Evolutionary conservation across 345 rosid species (phyloP), one percentile per base, ranked within the genome.

Genomic region (Garcia nutans): DNA sequence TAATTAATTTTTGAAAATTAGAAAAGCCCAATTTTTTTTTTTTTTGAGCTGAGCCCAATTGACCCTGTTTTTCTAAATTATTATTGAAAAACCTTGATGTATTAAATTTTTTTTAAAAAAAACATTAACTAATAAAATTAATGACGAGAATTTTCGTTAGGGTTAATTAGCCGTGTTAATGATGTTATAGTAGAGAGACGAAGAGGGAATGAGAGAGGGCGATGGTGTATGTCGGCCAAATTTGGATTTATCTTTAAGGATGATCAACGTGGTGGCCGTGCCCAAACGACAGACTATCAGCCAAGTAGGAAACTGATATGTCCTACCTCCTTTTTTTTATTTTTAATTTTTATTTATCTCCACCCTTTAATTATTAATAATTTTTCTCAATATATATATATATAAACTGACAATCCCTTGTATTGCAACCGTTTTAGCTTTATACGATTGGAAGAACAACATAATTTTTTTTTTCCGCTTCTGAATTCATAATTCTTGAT

Each of bases 201-300:
- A 2, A 28, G 31, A 28, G 31, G 31, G 31, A 28, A 3, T 13
- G 23, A 61, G 26, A 28, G 75, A 45, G 82, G 82, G 37, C 68
- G 89, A 83, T 75, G 84, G 89, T 78, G 65, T 74, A 49, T 87
- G 92, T 90, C 92, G 94, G 90, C 88, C 85, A 80, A 77, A 60
- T 71, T 82, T 85, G 87, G 82, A 73, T 76, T 86, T 82, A 79
- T 84, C 84, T 79, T 78, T 23, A 79, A 69, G 82, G 75, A 70
- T 74, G 66, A 81, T 74, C 84, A 88, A 90, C 89, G 90, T 87
- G 94, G 89, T 89, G 86, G 89, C 89, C 84, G 80, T 73, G 56
- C 78, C 82, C 79, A 58, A 73, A 68, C 86, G 87, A 82, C 91
- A 86, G 78, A 65, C 75, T 78, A 78, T 85, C 84, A 79, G 88